Conservation (phyloP, 352 stramenopile species). For the Phytophthora tentaculata region DNA sequence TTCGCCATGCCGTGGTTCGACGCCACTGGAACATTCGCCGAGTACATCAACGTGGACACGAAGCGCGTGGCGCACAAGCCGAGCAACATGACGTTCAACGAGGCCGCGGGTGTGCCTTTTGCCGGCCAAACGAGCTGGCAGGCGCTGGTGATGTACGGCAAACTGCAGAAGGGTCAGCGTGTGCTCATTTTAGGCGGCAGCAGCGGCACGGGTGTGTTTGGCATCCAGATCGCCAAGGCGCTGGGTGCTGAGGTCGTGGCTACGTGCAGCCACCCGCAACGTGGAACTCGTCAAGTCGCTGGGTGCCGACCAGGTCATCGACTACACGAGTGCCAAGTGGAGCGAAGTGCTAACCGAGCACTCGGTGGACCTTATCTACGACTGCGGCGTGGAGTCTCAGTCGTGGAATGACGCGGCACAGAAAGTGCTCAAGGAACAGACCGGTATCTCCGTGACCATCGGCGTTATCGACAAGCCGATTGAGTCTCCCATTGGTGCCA, state of each 20-base stretch:
- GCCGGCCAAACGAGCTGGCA: slow-evolving; percentile 35
- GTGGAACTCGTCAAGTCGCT: slow-evolving; percentile 47
- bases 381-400: slow-evolving; percentile 18
- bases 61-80: slow-evolving; percentile 49
- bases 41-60: slow-evolving; percentile 45
- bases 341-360: slow-evolving; percentile 35
- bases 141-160: slow-evolving; percentile 36
- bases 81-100: slow-evolving; percentile 41
- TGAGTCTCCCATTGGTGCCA: slow-evolving; percentile 64
- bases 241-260: slow-evolving; percentile 37
- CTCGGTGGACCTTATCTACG: slow-evolving; percentile 48
- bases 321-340: slow-evolving; percentile 65
- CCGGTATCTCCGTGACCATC: slow-evolving; percentile 52
- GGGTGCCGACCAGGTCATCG: slow-evolving; percentile 55
- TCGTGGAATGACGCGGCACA: slow-evolving; percentile 46
- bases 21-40: slow-evolving; percentile 34
- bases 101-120: slow-evolving; percentile 42
- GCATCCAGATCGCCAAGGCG: slow-evolving; percentile 64
- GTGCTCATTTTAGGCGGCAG: slow-evolving; percentile 57
- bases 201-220: slow-evolving; percentile 63
- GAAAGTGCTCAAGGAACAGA: slow-evolving; percentile 47
- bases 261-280: slow-evolving; percentile 52
- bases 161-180: slow-evolving; percentile 34
- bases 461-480: slow-evolving; percentile 43
- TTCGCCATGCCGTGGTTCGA: slow-evolving; percentile 31